phyloP scores from a whole-genome alignment of 176 grass and related monocot genomes.

The Thalia dealbata region DNA sequence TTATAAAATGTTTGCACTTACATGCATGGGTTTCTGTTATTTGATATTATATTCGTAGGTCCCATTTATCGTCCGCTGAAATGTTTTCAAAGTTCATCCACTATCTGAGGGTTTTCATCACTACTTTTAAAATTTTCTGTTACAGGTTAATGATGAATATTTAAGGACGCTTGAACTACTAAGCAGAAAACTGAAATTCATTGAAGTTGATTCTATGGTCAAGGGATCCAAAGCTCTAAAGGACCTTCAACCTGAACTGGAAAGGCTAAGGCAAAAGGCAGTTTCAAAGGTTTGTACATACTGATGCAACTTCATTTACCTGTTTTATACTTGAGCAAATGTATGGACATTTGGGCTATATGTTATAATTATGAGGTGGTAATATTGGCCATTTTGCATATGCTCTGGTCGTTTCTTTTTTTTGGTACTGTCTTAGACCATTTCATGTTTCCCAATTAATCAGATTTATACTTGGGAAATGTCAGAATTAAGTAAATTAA shows the following conservation, averaged over 20 bases:
- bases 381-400: too few species aligned
- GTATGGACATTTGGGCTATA: too few species aligned
- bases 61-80: background rate
- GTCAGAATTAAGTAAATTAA: background rate
- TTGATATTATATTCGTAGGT: background rate
- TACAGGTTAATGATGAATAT: slow-evolving; percentile 90
- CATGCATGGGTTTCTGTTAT: background rate
- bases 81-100: background rate
- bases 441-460: too few species aligned
- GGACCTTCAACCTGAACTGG: slow-evolving; percentile 84
- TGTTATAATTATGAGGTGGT: too few species aligned
- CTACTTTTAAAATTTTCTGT: background rate
- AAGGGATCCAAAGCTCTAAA: slow-evolving; percentile 81
- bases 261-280: slow-evolving; percentile 79
- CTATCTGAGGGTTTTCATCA: background rate
- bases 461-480: too few species aligned
- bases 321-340: slow-evolving; percentile 1
- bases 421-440: too few species aligned
- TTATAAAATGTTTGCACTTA: too few species aligned
- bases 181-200: slow-evolving; percentile 87
- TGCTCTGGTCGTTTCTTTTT: too few species aligned
- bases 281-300: slow-evolving; percentile 75
- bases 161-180: slow-evolving; percentile 75
- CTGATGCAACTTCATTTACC: slow-evolving; percentile 19
- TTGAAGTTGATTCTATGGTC: slow-evolving; percentile 68